Base-by-base conservation (phyloP, 495 filamentous ascomycete genomes). In the Letharia columbiana region DNA sequence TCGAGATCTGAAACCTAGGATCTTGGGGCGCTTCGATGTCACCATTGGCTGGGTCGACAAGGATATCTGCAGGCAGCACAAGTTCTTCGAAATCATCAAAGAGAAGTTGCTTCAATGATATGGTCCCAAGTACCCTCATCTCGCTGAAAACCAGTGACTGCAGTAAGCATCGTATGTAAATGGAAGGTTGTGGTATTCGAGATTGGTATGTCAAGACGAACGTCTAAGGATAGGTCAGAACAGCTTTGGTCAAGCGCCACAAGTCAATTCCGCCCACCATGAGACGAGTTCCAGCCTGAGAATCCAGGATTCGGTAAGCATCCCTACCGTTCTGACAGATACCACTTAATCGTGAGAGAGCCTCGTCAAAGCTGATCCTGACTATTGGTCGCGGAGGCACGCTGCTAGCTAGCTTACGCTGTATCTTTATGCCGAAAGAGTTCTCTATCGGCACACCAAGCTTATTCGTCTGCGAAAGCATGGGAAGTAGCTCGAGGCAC, bases 361-460 rank as follows among this genome's bases (percentile, higher is more conserved):
- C 91, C 71, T 90, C 86, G 31, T 87, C 84, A 61, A 89, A 86
- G 49, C 81, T 83, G 44, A 90, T 81, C 41, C 89, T 82, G 20
- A 96, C 89, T 69, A 97, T 92, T 10, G 93, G 91, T 37, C 93
- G 86, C 35, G 94, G 95, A 6, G 94, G 94, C 62, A 96, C 90
- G 7, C 90, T 96, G 71, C 91, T 96, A 11, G 94, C 91, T 8
- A 98, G 78, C 67, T 86, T 87, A 17, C 95, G 84, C 72, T 98
- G 94, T 15, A 98, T 82, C 74, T 95, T 96, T 42, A 86, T 83
- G 70, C 91, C 96, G 75, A 96, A 98, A 3, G 94, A 84, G 47
- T 87, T 85, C 17, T 85, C 80, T 4, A 94, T 86, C 3, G 83
- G 75, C 67, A 80, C 87, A 6, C 85, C 90, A n/a, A 92, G 71